A percentile compares a stretch with the other conserved stretches of the same genome.
These are phyloP conservation scores for Proliferodiscus dingleyae DNA, from an alignment of 2,329 filamentous ascomycete genomes.

Conservation along the genomic window DNA sequence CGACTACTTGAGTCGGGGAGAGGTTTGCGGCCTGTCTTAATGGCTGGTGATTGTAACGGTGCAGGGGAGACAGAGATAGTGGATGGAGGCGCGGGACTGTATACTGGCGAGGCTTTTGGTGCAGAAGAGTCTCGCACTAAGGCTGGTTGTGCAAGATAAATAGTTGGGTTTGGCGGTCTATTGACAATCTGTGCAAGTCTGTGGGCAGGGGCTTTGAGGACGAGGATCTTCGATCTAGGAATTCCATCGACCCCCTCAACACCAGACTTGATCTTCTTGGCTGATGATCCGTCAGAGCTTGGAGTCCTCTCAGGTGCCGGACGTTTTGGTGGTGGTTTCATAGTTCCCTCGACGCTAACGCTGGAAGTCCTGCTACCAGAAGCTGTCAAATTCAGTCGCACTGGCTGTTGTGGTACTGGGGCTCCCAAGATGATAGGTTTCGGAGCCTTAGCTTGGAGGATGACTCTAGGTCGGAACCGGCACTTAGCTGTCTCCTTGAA, in stretches of 20 bases:
- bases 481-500: constrained; percentile 29
- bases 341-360: neutral
- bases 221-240: constrained; percentile 18
- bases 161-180: constrained; percentile 17
- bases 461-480: constrained; percentile 20
- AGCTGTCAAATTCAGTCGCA: constrained; percentile 2
- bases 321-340: constrained; percentile 10
- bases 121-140: constrained; percentile 18
- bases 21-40: constrained; percentile 13
- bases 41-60: no score
- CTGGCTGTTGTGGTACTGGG: neutral
- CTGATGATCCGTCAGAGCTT: neutral
- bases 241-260: neutral
- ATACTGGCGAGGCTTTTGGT: constrained; percentile 16
- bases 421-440: neutral
- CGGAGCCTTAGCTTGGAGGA: neutral
- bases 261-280: neutral
- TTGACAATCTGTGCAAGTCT: constrained; percentile 20
- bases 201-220: constrained; percentile 9
- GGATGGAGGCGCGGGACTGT: constrained; percentile 9
- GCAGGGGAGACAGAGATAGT: constrained; percentile 13
- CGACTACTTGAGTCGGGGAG: constrained; percentile 5
- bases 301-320: constrained; percentile 3
- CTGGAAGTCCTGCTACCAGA: neutral
- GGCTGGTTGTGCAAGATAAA: constrained; percentile 9